A percentile compares a stretch with the other conserved stretches of the same genome.
These are phyloP conservation scores for Brassica napus DNA, from an alignment of 345 rosid species.

Conservation along the genomic window DNA sequence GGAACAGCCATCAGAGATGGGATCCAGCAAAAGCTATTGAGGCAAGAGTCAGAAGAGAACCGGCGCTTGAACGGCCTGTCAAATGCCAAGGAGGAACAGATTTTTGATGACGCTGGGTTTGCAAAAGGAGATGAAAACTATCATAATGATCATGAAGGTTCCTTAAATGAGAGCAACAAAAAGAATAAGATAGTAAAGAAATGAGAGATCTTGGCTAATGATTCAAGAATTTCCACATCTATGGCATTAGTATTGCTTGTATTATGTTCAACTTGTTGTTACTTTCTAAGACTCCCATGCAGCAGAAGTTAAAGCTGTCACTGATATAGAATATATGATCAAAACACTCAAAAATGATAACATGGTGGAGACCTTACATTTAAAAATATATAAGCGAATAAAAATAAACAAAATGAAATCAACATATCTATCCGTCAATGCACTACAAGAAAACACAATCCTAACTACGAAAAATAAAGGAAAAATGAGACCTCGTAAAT, in stretches of 20 bases:
- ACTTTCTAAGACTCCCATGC: background rate
- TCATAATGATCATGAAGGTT: constrained; percentile 18
- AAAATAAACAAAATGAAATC: background rate
- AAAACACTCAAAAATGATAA: background rate
- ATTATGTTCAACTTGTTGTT: background rate
- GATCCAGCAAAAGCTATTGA: constrained; percentile 54
- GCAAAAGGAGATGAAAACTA: constrained; percentile 24
- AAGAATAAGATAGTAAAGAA: constrained; percentile 22
- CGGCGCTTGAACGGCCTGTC: constrained; percentile 34
- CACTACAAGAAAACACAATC: no score
- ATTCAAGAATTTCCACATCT: background rate
- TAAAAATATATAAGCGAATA: background rate
- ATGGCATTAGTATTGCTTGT: constrained; percentile 12
- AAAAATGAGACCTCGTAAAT: no score
- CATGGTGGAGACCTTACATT: background rate
- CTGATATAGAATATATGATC: constrained; percentile 4
- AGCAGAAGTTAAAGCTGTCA: background rate
- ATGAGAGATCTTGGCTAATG: constrained; percentile 2
- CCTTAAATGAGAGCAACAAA: constrained; percentile 13
- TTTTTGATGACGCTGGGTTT: constrained; percentile 29
- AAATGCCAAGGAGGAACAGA: constrained; percentile 39
- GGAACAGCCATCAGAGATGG: constrained; percentile 66
- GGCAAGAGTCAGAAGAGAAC: constrained; percentile 47
- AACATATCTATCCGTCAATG: background rate
- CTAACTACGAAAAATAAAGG: no score